Evolutionary conservation across 768 basidiomycete genomes (phyloP).

Genomic region (Trametes cubensis): DNA sequence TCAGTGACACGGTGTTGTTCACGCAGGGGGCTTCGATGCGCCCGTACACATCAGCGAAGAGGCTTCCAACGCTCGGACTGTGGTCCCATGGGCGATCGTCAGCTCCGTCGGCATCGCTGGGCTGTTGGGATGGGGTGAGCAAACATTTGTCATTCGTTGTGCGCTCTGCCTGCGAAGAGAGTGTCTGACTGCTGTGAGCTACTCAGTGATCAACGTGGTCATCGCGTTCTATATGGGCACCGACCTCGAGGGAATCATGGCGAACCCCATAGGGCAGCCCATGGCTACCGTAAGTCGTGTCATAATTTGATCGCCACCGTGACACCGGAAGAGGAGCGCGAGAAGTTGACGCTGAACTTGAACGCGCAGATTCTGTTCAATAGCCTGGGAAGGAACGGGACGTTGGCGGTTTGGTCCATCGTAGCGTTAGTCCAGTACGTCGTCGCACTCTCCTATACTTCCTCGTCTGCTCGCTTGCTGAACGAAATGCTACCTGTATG

Average conservation of each 20-base stretch:
- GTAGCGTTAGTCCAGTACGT: slow-evolving; percentile 36
- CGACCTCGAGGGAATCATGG: slow-evolving; percentile 43
- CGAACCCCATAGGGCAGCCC: slow-evolving; percentile 53
- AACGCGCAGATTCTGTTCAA: slow-evolving; percentile 31
- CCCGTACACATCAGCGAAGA: slow-evolving; percentile 65
- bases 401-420: slow-evolving; percentile 41
- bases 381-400: slow-evolving; percentile 40
- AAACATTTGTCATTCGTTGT: too few species aligned
- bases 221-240: slow-evolving; percentile 64
- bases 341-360: too few species aligned
- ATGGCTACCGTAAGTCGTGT: slow-evolving; percentile 57
- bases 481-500: slow-evolving; percentile 40
- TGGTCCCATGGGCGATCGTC: slow-evolving; percentile 66
- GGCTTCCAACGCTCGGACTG: slow-evolving; percentile 59
- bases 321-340: too few species aligned
- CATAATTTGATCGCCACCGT: too few species aligned
- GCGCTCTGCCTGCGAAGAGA: too few species aligned
- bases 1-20: too few species aligned
- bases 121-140: slow-evolving; percentile 56
- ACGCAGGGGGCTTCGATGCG: slow-evolving; percentile 48
- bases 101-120: slow-evolving; percentile 51
- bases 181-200: too few species aligned
- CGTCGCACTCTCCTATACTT: slow-evolving; percentile 30
- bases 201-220: slow-evolving; percentile 52
- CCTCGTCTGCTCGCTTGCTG: slow-evolving; percentile 33